phyloP scores from a whole-genome alignment of 2,329 filamentous ascomycete species.

The Pleoardoris graminearum region DNA sequence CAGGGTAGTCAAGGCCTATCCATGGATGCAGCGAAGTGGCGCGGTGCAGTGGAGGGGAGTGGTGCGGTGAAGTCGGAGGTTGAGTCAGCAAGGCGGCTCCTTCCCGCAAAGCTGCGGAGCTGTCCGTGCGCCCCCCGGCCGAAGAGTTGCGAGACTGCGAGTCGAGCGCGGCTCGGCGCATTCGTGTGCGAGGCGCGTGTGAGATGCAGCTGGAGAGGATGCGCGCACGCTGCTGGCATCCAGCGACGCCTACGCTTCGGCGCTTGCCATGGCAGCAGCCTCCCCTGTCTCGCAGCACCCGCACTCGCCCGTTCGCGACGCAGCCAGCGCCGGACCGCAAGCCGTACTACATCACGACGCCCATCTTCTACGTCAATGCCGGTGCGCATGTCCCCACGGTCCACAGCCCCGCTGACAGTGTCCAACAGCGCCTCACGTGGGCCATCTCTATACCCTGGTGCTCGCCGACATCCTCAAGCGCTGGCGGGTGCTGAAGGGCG shows the following conservation, averaged over 20 bases:
- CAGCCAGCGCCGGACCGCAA: constrained; percentile 55
- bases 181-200: no score
- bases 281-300: constrained; percentile 18
- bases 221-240: constrained; percentile 30
- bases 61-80: no score
- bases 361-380: constrained; percentile 99
- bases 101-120: no score
- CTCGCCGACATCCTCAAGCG: constrained; percentile 89
- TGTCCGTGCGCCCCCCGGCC: no score
- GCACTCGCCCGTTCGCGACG: constrained; percentile 22
- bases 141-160: no score
- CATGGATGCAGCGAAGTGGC: no score
- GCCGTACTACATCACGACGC: constrained; percentile 93
- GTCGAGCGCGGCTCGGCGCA: no score
- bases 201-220: constrained; percentile 32
- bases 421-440: constrained; percentile 79
- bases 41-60: no score
- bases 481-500: constrained; percentile 79
- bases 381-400: constrained; percentile 56
- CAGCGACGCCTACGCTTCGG: constrained; percentile 22
- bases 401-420: background rate
- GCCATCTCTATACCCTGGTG: constrained; percentile 92
- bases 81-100: no score
- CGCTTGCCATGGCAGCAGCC: no score
- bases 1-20: no score